Conservation (phyloP, 2,329 filamentous ascomycete species). For the Keithomyces neogunnii region DNA sequence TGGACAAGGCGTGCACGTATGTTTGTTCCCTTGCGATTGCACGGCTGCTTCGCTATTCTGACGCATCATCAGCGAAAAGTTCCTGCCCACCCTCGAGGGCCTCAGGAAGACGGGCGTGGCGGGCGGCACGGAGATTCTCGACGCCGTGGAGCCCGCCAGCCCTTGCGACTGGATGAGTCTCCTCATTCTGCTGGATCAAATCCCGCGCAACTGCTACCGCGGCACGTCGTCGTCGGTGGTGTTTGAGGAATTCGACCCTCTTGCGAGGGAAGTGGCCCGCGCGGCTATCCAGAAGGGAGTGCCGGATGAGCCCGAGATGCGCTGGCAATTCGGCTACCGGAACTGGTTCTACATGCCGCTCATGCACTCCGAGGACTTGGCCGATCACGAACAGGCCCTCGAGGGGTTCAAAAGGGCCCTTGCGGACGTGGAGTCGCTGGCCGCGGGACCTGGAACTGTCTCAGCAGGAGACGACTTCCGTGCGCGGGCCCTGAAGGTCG, state of each 20-base stretch:
- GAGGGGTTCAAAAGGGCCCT: constrained; percentile 22
- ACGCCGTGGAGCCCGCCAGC: constrained; percentile 14
- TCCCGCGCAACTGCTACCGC: constrained; percentile 54
- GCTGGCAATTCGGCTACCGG: constrained; percentile 30
- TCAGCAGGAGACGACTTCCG: constrained; percentile 14
- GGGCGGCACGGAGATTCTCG: constrained; percentile 21
- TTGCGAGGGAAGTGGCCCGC: constrained; percentile 36
- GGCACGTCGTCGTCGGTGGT: constrained; percentile 31
- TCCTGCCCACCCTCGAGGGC: constrained; percentile 24
- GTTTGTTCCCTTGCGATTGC: constrained; percentile 7
- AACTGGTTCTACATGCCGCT: constrained; percentile 53
- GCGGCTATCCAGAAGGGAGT: constrained; percentile 25
- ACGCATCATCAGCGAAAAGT: constrained; percentile 17
- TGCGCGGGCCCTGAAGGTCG: constrained; percentile 17
- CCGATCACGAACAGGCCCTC: constrained; percentile 31
- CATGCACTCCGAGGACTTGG: constrained; percentile 46
- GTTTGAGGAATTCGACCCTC: constrained; percentile 48
- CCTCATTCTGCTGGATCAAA: constrained; percentile 52
- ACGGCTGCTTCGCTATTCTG: no score
- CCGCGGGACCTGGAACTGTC: constrained; percentile 14
- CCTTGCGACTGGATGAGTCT: constrained; percentile 37
- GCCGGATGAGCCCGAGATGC: constrained; percentile 17
- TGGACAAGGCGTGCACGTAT: constrained; percentile 28
- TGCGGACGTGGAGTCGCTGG: constrained; percentile 23
- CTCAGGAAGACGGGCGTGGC: constrained; percentile 18